Conservation (phyloP, 2,329 filamentous ascomycete genomes). For the Canariomyces notabilis region DNA sequence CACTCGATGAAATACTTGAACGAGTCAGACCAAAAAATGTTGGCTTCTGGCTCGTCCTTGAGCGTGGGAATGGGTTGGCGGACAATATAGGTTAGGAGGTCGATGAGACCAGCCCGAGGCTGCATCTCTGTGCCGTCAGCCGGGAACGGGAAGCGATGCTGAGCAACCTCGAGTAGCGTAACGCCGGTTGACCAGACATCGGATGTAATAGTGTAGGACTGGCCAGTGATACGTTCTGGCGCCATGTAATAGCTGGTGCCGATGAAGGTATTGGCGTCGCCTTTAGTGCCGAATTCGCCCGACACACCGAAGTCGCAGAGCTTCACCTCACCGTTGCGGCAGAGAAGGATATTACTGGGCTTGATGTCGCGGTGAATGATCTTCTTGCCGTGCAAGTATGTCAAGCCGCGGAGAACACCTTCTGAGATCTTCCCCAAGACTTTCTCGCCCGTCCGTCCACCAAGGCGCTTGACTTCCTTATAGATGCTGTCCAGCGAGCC, state of each 20-base stretch:
- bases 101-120: constrained; percentile 85
- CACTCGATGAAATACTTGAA: constrained; percentile 99
- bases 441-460: constrained; percentile 92
- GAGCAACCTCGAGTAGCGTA: constrained; percentile 96
- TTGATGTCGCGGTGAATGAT: constrained; percentile 99
- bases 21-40: constrained; percentile 90
- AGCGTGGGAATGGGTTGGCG: constrained; percentile 90
- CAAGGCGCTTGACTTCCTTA: constrained; percentile 91
- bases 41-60: constrained; percentile 86
- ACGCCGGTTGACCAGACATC: constrained; percentile 98
- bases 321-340: constrained; percentile 89
- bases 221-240: constrained; percentile 92
- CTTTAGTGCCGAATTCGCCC: constrained; percentile 96
- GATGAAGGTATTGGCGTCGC: constrained; percentile 97
- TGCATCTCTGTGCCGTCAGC: constrained; percentile 95
- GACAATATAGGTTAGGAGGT: constrained; percentile 95
- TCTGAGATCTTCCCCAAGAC: constrained; percentile 95
- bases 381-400: constrained; percentile 89
- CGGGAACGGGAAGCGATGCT: constrained; percentile 96
- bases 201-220: constrained; percentile 96
- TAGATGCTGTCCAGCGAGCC: constrained; percentile 96
- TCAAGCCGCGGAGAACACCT: constrained; percentile 86
- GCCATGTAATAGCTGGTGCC: constrained; percentile 99
- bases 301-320: constrained; percentile 98
- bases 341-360: constrained; percentile 92